Base-by-base conservation (phyloP, 805 yeast genomes). In the Monosporozyma aerobia region DNA sequence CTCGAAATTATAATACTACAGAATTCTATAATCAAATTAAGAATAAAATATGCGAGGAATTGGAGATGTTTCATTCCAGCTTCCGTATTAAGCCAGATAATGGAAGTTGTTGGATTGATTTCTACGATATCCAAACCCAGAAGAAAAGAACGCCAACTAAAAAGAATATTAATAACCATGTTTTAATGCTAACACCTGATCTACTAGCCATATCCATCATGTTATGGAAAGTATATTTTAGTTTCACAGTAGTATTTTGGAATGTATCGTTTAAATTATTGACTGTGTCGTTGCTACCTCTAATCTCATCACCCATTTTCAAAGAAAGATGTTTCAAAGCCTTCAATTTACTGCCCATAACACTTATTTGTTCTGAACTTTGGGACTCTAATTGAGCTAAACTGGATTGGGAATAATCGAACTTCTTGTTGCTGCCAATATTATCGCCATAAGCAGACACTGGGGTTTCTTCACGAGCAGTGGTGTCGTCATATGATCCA, bases 291-390 rank as follows among this genome's bases (percentile, higher is more conserved):
- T 74, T 75, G 32, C 82, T 76, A 32, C 76, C 76, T 39, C 77
- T 74, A 43, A 83, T 85, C 62, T 83, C 86, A 54, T 77, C 81
- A 14, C 87, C 87, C 77, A 83, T 83, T 57, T 70, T 75, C 47
- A 75, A 48, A 1, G 85, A 75, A 25, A 83, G 66, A 47, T 76
- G 76, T 62, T 83, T 84, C 51, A 85, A 68, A 30, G 79, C 72
- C 48, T 72, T 68, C 22, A 85, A 74, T 57, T 79, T 81, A 41
- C 77, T 74, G 35, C 77, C 72, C 77, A 85, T 77, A 2, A 75
- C 69, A 23, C 74, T 73, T 57, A 80, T 64, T 50, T 82, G 80
- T 53, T 80, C 84, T 37, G 81, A 86, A 55, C 77, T 77, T 62
- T 85, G 90, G 3, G 84, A 74, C 63, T 85, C 90, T 48, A 85